These are phyloP conservation scores for Atkinsonella texensis DNA, from an alignment of 2,329 filamentous ascomycete species.

Conservation along the genomic window DNA sequence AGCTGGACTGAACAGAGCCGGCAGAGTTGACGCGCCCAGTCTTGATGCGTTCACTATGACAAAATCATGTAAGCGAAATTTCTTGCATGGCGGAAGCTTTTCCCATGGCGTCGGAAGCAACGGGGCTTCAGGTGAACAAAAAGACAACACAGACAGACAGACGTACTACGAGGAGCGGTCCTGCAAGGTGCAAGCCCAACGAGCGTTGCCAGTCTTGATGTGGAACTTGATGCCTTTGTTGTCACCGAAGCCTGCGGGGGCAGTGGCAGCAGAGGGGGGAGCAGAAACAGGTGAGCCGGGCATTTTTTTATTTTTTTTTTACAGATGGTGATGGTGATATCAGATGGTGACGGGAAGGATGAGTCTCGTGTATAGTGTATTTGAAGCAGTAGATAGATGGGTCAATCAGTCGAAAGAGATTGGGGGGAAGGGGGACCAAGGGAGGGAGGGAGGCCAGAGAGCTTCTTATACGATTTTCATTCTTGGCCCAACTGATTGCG, in stretches of 20 bases:
- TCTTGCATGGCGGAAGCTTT: neutral
- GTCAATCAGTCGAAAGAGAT: no score
- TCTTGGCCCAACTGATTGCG: no score
- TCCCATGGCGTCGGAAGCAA: no score
- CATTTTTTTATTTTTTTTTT: slow-evolving; percentile 7
- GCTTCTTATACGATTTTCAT: no score
- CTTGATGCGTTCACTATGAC: slow-evolving; percentile 28
- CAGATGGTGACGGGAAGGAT: neutral
- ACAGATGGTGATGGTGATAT: neutral
- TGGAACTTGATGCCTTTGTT: slow-evolving; percentile 32
- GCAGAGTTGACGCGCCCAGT: slow-evolving; percentile 23
- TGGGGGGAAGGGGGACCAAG: neutral
- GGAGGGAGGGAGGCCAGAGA: no score
- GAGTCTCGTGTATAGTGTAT: no score
- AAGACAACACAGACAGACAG: no score
- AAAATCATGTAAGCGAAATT: slow-evolving; percentile 8
- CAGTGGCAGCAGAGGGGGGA: slow-evolving; percentile 9
- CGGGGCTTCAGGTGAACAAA: neutral
- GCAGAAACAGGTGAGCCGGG: slow-evolving; percentile 9
- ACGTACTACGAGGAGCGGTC: slow-evolving; percentile 34
- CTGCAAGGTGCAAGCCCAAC: slow-evolving; percentile 29
- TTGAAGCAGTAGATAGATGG: no score
- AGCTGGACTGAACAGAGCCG: slow-evolving; percentile 21
- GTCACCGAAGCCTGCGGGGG: slow-evolving; percentile 21
- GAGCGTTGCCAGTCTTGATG: slow-evolving; percentile 30